A percentile compares a stretch with the other conserved stretches of the same genome.
Evolutionary conservation across 305 asterid genomes (phyloP).

Genomic region (Andrographis paniculata): DNA sequence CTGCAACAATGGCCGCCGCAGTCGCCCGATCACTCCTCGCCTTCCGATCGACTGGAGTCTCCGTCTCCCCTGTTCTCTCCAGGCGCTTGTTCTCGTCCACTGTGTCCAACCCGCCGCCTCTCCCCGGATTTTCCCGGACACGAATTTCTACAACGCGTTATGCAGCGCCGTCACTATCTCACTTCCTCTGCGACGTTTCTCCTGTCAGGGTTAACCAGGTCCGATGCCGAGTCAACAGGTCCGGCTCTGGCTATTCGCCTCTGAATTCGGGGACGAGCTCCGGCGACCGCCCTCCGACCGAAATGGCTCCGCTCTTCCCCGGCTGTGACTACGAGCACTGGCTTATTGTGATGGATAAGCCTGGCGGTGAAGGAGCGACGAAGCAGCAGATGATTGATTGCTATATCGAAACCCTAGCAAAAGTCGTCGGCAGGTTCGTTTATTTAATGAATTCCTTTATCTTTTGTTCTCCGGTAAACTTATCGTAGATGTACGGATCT

Average conservation of each 20-base stretch:
- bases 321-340: slow-evolving; percentile 96
- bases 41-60: slow-evolving; percentile 31
- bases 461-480: too few relatives aligned
- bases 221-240: slow-evolving; percentile 61
- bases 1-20: slow-evolving; percentile 36
- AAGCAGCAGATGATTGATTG: slow-evolving; percentile 95
- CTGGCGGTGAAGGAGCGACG: slow-evolving; percentile 91
- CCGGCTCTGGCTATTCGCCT: slow-evolving; percentile 76
- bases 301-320: slow-evolving; percentile 94
- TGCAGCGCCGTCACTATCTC: slow-evolving; percentile 36
- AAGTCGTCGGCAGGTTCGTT: slow-evolving; percentile 67
- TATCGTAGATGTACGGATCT: too few relatives aligned
- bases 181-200: slow-evolving; percentile 25
- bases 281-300: slow-evolving; percentile 86
- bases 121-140: slow-evolving; percentile 32
- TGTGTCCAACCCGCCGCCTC: slow-evolving; percentile 30
- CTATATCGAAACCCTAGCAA: slow-evolving; percentile 70
- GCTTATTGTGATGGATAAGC: slow-evolving; percentile 96
- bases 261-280: slow-evolving; percentile 66
- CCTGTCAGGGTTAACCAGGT: slow-evolving; percentile 35
- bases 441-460: too few relatives aligned
- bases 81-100: slow-evolving; percentile 41
- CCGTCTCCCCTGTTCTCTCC: slow-evolving; percentile 23
- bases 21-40: slow-evolving; percentile 34
- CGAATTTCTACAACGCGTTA: slow-evolving; percentile 22